Evolutionary conservation across 2,329 filamentous ascomycete species (phyloP).

Genomic region (Talaromyces atroroseus): DNA sequence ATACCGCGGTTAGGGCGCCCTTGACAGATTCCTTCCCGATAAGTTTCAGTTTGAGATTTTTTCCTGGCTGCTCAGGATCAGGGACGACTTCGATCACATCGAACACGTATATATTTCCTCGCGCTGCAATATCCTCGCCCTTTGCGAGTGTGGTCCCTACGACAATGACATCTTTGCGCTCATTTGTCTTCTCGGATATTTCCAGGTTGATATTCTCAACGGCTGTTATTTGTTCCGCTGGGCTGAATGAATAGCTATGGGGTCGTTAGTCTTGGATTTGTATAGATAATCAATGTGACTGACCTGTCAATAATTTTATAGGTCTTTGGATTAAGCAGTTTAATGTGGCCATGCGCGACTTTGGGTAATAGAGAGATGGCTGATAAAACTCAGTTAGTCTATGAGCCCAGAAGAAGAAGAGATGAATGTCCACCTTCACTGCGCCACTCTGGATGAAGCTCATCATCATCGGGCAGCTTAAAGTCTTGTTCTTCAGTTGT

Average conservation of each 20-base stretch:
- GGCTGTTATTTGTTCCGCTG: constrained; percentile 71
- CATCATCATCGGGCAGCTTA: constrained; percentile 78
- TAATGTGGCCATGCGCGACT: constrained; percentile 66
- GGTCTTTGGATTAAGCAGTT: constrained; percentile 69
- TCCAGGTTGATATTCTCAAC: constrained; percentile 81
- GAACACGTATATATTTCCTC: constrained; percentile 82
- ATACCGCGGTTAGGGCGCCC: constrained; percentile 82
- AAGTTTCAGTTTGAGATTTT: constrained; percentile 76
- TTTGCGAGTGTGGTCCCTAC: constrained; percentile 81
- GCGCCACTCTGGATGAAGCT: constrained; percentile 74
- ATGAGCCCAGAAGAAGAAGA: not conserved
- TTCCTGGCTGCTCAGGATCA: constrained; percentile 78
- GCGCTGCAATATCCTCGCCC: constrained; percentile 83
- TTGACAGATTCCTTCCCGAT: constrained; percentile 87
- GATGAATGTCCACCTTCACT: constrained; percentile 51
- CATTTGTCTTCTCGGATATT: constrained; percentile 83
- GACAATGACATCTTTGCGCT: constrained; percentile 73
- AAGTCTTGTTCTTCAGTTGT: constrained; percentile 66
- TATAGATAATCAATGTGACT: constrained; percentile 5
- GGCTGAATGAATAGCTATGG: constrained; percentile 59
- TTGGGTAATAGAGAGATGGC: constrained; percentile 58
- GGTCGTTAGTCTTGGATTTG: not conserved
- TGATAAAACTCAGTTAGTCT: constrained; percentile 18
- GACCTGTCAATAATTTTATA: constrained; percentile 72
- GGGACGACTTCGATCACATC: constrained; percentile 90